Evolutionary conservation across 371 early-diverging fungal genomes (phyloP), one percentile per base, ranked within the genome.

Genomic region (Dichotomocladium elegans): DNA sequence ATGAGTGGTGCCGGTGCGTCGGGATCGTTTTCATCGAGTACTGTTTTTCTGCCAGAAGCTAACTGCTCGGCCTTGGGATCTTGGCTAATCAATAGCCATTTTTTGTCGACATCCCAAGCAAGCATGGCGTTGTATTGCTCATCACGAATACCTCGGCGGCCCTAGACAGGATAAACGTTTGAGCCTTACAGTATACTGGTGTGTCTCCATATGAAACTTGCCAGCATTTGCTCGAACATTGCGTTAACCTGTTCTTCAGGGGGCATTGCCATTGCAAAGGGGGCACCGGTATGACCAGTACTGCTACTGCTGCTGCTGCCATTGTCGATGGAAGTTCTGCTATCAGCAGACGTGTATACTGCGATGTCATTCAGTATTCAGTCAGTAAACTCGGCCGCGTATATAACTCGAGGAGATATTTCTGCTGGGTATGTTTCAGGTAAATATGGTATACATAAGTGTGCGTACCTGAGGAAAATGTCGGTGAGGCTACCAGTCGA

Each of bases 201-300:
- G 3, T 21, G 9, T 8, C 14, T 41, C 15, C 22, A 55, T 15
- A 35, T 17, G n/a, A 45, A 24, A 55, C 42, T 55, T 61, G 62
- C 74, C 58, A 75, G 61, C 76, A 75, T 75, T 53, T 75, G 70
- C 22, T 72, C 72, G 54, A 75, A 75, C 47, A 72, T 48, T 21
- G 64, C 68, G 22, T 75, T 60, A 10, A 75, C 57, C 47, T 62
- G 49, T 11, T 72, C 68, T 31, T 64, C 61, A 21, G 65, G 48
- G 3, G 76, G 76, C 57, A 57, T 67, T 12, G 49, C 60, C n/a
- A n/a, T n/a, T 6, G 19, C 52, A 44, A 46, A 28, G 14, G 57
- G 43, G 14, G 42, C 24, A n/a, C n/a, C n/a, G n/a, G n/a, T n/a
- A n/a, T n/a, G n/a, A n/a, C n/a, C n/a, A n/a, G n/a, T n/a, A n/a